Percentiles rank a stretch among this genome's conserved stretches.
phyloP scores from a whole-genome alignment of 371 early-diverging fungal species.

The Syncephalis plumigaleata region DNA sequence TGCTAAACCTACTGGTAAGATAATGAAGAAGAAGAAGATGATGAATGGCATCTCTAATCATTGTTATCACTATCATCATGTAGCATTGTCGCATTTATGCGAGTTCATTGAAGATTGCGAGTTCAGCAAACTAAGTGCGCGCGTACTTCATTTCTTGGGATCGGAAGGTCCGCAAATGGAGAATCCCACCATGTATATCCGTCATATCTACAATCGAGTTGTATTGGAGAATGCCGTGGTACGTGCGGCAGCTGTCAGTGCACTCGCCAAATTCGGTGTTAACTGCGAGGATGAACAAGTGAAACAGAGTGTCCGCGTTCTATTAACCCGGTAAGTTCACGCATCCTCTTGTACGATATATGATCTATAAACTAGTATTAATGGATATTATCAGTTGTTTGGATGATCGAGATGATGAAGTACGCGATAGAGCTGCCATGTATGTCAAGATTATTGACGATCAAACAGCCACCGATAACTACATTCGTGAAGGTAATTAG shows the following conservation, averaged over 20 bases:
- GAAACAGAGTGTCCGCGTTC: constrained; percentile 61
- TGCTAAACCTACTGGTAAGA: constrained; percentile 67
- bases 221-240: constrained; percentile 93
- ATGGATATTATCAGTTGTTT: constrained; percentile 45
- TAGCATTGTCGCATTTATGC: constrained; percentile 85
- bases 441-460: constrained; percentile 62
- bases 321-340: constrained; percentile 54
- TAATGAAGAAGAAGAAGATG: constrained; percentile 3
- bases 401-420: constrained; percentile 96
- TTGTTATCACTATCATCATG: background rate
- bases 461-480: constrained; percentile 30
- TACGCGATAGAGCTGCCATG: constrained; percentile 91
- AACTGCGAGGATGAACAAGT: constrained; percentile 54
- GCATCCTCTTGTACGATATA: too few species aligned
- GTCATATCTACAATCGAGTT: constrained; percentile 96
- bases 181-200: constrained; percentile 86
- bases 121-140: constrained; percentile 89
- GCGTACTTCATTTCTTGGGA: constrained; percentile 86
- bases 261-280: constrained; percentile 86
- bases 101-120: constrained; percentile 99
- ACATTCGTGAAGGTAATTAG: constrained; percentile 44
- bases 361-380: background rate
- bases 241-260: constrained; percentile 93
- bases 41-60: constrained; percentile 1
- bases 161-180: constrained; percentile 83